Evolutionary conservation across 2,329 filamentous ascomycete species (phyloP).

Genomic region (Botrytis deweyae): DNA sequence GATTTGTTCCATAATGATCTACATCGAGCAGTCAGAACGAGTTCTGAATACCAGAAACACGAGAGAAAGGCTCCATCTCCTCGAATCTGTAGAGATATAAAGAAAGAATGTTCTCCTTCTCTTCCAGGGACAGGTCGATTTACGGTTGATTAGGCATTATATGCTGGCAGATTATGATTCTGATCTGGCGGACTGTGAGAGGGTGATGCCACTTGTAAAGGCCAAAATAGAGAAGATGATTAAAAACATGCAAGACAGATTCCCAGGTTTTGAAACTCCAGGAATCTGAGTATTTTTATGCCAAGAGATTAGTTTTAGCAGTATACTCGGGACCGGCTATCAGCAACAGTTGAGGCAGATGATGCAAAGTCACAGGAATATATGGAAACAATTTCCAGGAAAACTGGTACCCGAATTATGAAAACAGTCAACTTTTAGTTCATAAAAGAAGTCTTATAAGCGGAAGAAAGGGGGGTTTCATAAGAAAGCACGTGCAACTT

Average conservation of each 20-base stretch:
- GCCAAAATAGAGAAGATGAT: neutral
- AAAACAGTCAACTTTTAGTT: neutral
- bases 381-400: no score
- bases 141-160: neutral
- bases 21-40: neutral
- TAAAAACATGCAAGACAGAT: neutral
- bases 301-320: neutral
- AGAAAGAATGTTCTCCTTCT: neutral
- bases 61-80: neutral
- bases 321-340: no score
- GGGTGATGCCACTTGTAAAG: fast-evolving
- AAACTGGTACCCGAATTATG: no score
- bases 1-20: neutral
- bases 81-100: neutral
- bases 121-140: neutral
- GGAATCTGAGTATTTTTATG: neutral
- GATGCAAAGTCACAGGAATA: no score
- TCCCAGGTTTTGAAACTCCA: neutral
- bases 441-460: neutral
- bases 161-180: neutral
- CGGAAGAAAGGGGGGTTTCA: no score
- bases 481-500: neutral
- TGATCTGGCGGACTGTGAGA: neutral
- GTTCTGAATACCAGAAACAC: neutral
- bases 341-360: no score